Evolutionary conservation across 352 stramenopile species (phyloP).

Genomic region (Discostella stelligera): DNA sequence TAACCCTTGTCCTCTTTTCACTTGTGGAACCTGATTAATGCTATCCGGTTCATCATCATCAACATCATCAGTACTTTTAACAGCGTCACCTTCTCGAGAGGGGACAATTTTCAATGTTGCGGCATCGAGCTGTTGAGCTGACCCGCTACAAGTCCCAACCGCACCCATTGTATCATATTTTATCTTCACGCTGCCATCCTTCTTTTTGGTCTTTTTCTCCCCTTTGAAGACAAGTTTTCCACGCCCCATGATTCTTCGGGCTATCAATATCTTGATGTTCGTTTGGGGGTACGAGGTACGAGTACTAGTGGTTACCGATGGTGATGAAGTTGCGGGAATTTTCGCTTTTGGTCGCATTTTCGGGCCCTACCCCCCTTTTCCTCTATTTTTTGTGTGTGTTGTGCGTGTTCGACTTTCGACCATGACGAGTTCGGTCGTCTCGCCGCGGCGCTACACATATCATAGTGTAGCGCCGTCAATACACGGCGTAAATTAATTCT

Average conservation of each 20-base stretch:
- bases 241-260: constrained; percentile 24
- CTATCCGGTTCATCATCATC: background rate
- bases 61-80: background rate
- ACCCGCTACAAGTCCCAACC: background rate
- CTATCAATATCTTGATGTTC: background rate
- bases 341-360: too few relatives aligned
- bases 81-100: background rate
- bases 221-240: constrained; percentile 60
- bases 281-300: too few relatives aligned
- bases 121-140: background rate
- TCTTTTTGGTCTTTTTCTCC: constrained; percentile 49
- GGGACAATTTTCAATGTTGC: background rate
- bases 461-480: too few relatives aligned
- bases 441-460: too few relatives aligned
- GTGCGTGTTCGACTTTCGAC: too few relatives aligned
- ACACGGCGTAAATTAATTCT: too few relatives aligned
- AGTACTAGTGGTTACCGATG: background rate
- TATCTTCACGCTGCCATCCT: constrained; percentile 27
- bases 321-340: too few relatives aligned
- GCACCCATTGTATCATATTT: background rate
- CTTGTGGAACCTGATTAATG: constrained; percentile 24
- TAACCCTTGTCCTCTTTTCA: constrained; percentile 56
- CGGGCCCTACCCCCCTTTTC: too few relatives aligned
- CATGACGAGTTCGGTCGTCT: too few relatives aligned
- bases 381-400: too few relatives aligned